Percentiles rank a stretch among this genome's conserved stretches.
Evolutionary conservation across 2,329 filamentous ascomycete genomes (phyloP).

Genomic region (Daldinia eschscholtzii): DNA sequence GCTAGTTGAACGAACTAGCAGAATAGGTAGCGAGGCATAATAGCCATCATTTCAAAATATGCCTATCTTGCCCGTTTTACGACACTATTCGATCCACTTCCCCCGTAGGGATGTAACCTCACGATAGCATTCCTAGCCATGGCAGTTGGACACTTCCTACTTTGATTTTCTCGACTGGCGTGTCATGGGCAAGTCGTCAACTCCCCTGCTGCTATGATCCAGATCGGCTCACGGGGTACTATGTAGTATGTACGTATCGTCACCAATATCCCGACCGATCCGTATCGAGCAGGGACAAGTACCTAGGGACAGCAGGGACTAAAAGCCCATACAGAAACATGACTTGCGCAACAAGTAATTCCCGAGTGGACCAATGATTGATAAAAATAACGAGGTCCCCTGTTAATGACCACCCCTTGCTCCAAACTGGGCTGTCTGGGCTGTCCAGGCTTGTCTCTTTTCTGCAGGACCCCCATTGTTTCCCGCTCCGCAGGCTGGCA

Average conservation of each 20-base stretch:
- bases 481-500: slow-evolving; percentile 39
- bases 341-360: slow-evolving; percentile 41
- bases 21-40: slow-evolving; percentile 23
- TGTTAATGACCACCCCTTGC: slow-evolving; percentile 38
- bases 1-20: slow-evolving; percentile 18
- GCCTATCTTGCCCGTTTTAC: slow-evolving; percentile 28
- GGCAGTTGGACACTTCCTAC: slow-evolving; percentile 34
- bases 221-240: slow-evolving; percentile 37
- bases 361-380: slow-evolving; percentile 44
- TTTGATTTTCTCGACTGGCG: slow-evolving; percentile 29
- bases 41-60: slow-evolving; percentile 20
- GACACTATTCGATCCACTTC: slow-evolving; percentile 30
- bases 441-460: slow-evolving; percentile 29
- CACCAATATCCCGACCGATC: slow-evolving; percentile 37
- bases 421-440: slow-evolving; percentile 26
- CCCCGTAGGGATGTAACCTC: slow-evolving; percentile 38
- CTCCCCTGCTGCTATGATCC: slow-evolving; percentile 28
- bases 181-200: slow-evolving; percentile 31
- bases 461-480: slow-evolving; percentile 42
- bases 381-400: slow-evolving; percentile 45
- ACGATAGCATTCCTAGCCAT: slow-evolving; percentile 25
- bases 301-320: slow-evolving; percentile 17
- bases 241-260: slow-evolving; percentile 25
- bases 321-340: slow-evolving; percentile 25
- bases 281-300: slow-evolving; percentile 32